These are phyloP conservation scores for Dendrothele bispora DNA, from an alignment of 768 basidiomycete genomes.

Conservation along the genomic window DNA sequence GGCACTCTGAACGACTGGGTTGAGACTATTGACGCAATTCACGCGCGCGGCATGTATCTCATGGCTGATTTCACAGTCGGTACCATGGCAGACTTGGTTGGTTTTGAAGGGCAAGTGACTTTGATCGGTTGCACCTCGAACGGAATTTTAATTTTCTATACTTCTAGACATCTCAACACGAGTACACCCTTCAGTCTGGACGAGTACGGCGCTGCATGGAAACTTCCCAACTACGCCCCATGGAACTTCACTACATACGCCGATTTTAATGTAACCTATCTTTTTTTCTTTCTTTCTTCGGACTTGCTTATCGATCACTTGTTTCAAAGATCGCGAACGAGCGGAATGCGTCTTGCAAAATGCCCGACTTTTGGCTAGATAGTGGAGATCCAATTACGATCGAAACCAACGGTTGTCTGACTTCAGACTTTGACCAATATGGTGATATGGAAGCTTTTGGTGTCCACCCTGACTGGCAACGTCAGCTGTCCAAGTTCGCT, in stretches of 20 bases:
- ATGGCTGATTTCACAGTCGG: conserved; percentile 95
- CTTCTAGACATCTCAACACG: conserved; percentile 65
- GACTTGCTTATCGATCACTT: conserved; percentile 4
- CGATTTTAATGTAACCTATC: conserved; percentile 65
- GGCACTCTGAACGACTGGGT: conserved; percentile 83
- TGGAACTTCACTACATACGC: conserved; percentile 87
- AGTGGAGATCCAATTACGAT: no score
- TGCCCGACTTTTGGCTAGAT: conserved; percentile 82
- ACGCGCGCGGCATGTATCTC: conserved; percentile 84
- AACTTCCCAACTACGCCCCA: conserved; percentile 70
- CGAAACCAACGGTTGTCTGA: not conserved
- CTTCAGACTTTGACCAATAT: not conserved
- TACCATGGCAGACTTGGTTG: conserved; percentile 87
- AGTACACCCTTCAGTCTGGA: conserved; percentile 78
- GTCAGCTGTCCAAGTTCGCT: conserved; percentile 37
- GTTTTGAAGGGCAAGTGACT: conserved; percentile 69
- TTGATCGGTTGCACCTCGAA: conserved; percentile 3
- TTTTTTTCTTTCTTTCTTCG: conserved; percentile 1
- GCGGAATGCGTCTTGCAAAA: conserved; percentile 70
- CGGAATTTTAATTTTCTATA: conserved; percentile 10
- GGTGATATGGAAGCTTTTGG: conserved; percentile 69
- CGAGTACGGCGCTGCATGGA: conserved; percentile 77
- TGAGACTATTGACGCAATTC: conserved; percentile 70
- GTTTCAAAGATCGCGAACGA: conserved; percentile 56
- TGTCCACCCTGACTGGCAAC: conserved; percentile 51